Base-by-base conservation (phyloP, 2,329 filamentous ascomycete genomes). In the Paramyrothecium roridum region DNA sequence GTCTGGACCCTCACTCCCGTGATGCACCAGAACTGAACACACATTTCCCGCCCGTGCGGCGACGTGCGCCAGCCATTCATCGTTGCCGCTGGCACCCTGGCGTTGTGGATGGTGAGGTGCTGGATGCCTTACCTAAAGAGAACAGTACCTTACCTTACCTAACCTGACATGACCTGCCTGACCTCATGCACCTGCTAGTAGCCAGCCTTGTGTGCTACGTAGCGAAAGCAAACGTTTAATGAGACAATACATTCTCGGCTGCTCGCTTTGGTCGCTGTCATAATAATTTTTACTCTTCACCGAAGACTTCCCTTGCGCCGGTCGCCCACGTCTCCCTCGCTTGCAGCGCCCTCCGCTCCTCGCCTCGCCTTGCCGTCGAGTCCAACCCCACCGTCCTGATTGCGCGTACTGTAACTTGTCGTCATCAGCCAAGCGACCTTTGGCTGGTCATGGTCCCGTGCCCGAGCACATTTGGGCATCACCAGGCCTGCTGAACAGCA, bases 401-500 rank as follows among this genome's bases (percentile, higher is more conserved):
- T 30, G 26, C 26, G 10, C 4, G 26, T 30, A 30, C 26, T 10
- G 26, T n/a, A 30, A 10, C 26, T 30, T 10, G 26, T 30, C 26
- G 26, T 30, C 26, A 30, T 30, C 26, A 30, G 26, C 26, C 48
- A 16, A n/a, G 21, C 22, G 17, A n/a, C 10, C 26, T 30, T 30
- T 12, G 21, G 17, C 22, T 13, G 65, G 65, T 60, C 63, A 70
- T 70, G 68, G 66, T 58, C 64, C 65, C 59, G 62, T 58, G 13
- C n/a, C 37, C 37, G n/a, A 17, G 63, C 58, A 52, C 58, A 52
- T 54, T 63, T 61, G 63, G 68, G 64, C 66, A 69, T 61, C 63
- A 63, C 61, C 59, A 64, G 54, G 65, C 67, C 65, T 64, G 61
- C 57, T 65, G 60, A 65, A 61, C 57, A 65, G 59, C 58, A 43